phyloP scores from a whole-genome alignment of 352 stramenopile genomes.

The Globisporangium parvum region DNA sequence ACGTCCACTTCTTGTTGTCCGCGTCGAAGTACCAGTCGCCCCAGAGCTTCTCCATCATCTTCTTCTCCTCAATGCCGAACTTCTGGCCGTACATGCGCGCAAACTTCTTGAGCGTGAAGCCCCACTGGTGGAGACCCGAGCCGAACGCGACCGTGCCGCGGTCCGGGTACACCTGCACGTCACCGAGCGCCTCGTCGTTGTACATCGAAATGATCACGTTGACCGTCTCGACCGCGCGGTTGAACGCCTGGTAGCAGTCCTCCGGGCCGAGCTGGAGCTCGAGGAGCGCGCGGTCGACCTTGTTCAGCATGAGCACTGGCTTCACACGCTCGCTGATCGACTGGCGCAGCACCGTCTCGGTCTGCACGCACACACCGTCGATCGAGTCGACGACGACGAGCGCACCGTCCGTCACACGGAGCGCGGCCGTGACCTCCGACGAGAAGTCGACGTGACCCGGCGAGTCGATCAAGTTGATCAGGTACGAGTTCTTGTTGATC shows the following conservation, averaged over 20 bases:
- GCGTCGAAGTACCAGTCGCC: constrained; percentile 98
- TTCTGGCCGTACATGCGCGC: constrained; percentile 98
- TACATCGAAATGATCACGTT: constrained; percentile 99
- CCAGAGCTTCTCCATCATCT: constrained; percentile 99
- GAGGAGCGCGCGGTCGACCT: constrained; percentile 98
- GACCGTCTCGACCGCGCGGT: constrained; percentile 97
- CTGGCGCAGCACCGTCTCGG: constrained; percentile 98
- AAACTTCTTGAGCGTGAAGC: constrained; percentile 99
- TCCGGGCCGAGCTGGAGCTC: constrained; percentile 98
- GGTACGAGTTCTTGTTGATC: constrained; percentile 97
- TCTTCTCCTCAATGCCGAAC: constrained; percentile 97
- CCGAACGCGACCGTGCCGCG: constrained; percentile 98
- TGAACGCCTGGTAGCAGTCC: constrained; percentile 99
- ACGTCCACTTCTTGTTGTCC: constrained; percentile 95
- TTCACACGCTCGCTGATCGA: constrained; percentile 97
- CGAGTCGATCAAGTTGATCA: constrained; percentile 99
- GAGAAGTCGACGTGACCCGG: constrained; percentile 99
- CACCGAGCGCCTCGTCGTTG: constrained; percentile 96
- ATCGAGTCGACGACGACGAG: constrained; percentile 99
- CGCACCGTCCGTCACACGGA: constrained; percentile 99
- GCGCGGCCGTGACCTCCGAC: constrained; percentile 97
- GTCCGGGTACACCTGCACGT: constrained; percentile 97
- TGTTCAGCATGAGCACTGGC: constrained; percentile 99
- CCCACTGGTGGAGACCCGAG: constrained; percentile 99
- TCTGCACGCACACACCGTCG: constrained; percentile 99